Conservation (phyloP, 176 grass and related monocot species). For the Thalia dealbata region DNA sequence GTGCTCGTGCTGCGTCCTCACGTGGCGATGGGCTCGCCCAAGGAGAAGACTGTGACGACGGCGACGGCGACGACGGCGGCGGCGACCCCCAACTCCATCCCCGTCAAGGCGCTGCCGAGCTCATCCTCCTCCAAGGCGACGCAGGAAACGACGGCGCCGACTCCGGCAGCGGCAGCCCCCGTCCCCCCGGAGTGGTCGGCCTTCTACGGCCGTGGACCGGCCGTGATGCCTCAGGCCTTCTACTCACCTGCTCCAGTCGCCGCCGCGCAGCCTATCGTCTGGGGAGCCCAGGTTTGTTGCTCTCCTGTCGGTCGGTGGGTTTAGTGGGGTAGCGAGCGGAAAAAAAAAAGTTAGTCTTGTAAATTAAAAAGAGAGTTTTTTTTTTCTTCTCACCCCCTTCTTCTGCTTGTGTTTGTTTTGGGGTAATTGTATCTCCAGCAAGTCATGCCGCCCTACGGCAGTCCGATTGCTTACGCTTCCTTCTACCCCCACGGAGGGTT, state of each 20-base stretch:
- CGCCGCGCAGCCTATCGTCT: constrained; percentile 8
- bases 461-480: constrained; percentile 53
- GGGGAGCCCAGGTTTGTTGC: constrained; percentile 14
- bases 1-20: not conserved
- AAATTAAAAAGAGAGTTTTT: not conserved
- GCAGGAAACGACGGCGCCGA: not conserved
- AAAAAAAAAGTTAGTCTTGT: not conserved
- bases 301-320: constrained; percentile 1
- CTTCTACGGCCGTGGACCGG: not conserved
- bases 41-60: constrained; percentile 6
- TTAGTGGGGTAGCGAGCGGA: not conserved
- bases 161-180: not conserved
- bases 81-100: not conserved
- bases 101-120: not conserved
- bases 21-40: not conserved
- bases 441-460: constrained; percentile 55
- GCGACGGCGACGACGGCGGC: not conserved
- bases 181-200: constrained; percentile 7
- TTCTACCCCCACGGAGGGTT: constrained; percentile 55
- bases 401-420: constrained; percentile 2
- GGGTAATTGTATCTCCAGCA: constrained; percentile 17
- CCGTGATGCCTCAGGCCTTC: constrained; percentile 7
- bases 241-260: not conserved
- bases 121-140: not conserved
- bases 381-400: not conserved